A percentile compares a stretch with the other conserved stretches of the same genome.
Conservation (phyloP, 371 early-diverging fungal genomes). For the Rhizomucor miehei region DNA sequence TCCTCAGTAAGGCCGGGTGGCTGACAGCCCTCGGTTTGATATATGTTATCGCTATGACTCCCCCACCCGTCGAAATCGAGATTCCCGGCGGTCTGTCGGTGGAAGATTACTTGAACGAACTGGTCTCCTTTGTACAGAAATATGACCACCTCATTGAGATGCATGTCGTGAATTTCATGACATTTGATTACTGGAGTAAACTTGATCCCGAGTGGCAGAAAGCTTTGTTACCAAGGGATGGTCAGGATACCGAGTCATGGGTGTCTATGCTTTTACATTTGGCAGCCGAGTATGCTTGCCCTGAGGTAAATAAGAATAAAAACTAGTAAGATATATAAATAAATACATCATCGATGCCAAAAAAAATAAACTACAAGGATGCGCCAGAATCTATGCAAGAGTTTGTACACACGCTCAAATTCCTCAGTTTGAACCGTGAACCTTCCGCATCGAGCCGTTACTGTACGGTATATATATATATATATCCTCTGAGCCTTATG, state of each 20-base stretch:
- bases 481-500: no score
- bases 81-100: constrained; percentile 1
- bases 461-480: neutral
- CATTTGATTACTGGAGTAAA: constrained; percentile 42
- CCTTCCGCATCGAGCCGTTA: no score
- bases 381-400: neutral
- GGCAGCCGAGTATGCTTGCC: constrained; percentile 14
- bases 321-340: neutral
- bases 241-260: constrained; percentile 8
- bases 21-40: no score
- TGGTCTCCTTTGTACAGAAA: constrained; percentile 24
- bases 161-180: constrained; percentile 53
- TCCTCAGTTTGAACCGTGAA: neutral
- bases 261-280: constrained; percentile 10
- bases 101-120: constrained; percentile 31
- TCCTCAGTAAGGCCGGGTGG: no score
- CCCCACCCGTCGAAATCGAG: no score
- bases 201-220: constrained; percentile 48
- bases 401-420: neutral
- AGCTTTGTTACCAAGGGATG: constrained; percentile 19
- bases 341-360: no score
- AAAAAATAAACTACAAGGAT: neutral
- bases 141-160: constrained; percentile 45
- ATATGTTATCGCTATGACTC: no score
- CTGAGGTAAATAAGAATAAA: neutral